These are phyloP conservation scores for Tylopilus sp. DNA, from an alignment of 1,284 basidiomycete species.

Conservation along the genomic window DNA sequence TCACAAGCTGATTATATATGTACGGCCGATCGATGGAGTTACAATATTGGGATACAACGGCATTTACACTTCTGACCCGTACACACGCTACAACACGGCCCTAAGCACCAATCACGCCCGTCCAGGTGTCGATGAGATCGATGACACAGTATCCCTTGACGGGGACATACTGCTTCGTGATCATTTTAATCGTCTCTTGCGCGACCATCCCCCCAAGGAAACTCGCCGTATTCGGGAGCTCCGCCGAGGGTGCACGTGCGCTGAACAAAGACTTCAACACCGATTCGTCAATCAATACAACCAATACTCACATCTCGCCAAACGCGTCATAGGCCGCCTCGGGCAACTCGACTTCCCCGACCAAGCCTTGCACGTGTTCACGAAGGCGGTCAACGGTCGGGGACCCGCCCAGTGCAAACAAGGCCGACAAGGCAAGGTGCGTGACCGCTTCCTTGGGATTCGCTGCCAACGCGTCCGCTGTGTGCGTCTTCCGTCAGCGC, in stretches of 20 bases:
- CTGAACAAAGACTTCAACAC: slow-evolving; percentile 49
- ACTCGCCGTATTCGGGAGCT: slow-evolving; percentile 93
- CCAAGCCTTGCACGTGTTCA: slow-evolving; percentile 43
- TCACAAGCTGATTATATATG: too few relatives aligned
- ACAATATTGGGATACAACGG: too few relatives aligned
- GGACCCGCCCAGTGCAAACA: slow-evolving; percentile 54
- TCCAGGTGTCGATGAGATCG: slow-evolving; percentile 88
- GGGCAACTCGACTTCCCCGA: slow-evolving; percentile 60
- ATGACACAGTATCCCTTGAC: slow-evolving; percentile 89
- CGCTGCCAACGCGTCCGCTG: slow-evolving; percentile 51
- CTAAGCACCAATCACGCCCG: slow-evolving; percentile 60
- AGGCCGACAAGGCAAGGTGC: slow-evolving; percentile 75
- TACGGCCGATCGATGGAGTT: too few relatives aligned
- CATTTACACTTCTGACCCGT: too few relatives aligned
- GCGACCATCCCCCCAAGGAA: slow-evolving; percentile 95
- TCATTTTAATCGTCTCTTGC: slow-evolving; percentile 98
- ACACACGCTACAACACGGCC: too few relatives aligned
- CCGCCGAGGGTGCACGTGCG: slow-evolving; percentile 84
- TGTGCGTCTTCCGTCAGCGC: neutral
- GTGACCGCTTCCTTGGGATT: slow-evolving; percentile 67
- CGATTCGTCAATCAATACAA: neutral
- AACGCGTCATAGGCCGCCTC: slow-evolving; percentile 73
- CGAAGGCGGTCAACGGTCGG: slow-evolving; percentile 50
- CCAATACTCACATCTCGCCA: slow-evolving; percentile 82
- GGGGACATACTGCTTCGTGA: slow-evolving; percentile 96